phyloP scores from a whole-genome alignment of 1,284 basidiomycete genomes.

The Melampsora americana region DNA sequence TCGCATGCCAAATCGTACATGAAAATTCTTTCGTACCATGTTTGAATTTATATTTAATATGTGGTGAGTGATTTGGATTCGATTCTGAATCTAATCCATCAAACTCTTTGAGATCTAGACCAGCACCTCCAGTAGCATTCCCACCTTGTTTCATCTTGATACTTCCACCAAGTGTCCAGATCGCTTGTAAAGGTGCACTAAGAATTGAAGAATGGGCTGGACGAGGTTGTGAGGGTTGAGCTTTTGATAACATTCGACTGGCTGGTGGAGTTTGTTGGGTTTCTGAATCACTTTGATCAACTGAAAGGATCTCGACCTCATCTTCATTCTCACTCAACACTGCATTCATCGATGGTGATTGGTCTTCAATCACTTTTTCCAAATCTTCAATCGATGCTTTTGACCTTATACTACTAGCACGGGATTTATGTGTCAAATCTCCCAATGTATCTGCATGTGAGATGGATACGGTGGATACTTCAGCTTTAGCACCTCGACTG shows the following conservation, averaged over 20 bases:
- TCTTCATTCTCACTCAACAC: not conserved
- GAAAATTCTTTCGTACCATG: conserved; percentile 6
- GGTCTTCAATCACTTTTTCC: too few relatives aligned
- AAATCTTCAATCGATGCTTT: not conserved
- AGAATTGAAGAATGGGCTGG: not conserved
- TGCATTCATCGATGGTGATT: not conserved
- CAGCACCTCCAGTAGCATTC: not conserved
- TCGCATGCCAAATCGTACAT: conserved; percentile 7
- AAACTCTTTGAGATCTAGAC: not conserved
- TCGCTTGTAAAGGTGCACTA: not conserved
- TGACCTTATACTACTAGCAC: not conserved
- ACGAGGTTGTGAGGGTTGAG: not conserved
- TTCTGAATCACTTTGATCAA: not conserved
- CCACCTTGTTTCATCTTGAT: not conserved
- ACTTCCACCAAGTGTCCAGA: not conserved
- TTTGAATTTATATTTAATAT: conserved; percentile 2
- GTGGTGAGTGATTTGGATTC: not conserved
- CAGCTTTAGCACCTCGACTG: not conserved
- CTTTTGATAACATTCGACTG: not conserved
- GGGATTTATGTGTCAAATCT: not conserved
- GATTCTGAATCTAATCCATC: not conserved
- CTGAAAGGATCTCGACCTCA: not conserved
- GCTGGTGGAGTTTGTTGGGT: not conserved
- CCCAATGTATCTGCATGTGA: not conserved
- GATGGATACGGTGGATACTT: not conserved